Evolutionary conservation across 192 early-diverging fungal genomes (phyloP).

Genomic region (Linnemannia elongata): DNA sequence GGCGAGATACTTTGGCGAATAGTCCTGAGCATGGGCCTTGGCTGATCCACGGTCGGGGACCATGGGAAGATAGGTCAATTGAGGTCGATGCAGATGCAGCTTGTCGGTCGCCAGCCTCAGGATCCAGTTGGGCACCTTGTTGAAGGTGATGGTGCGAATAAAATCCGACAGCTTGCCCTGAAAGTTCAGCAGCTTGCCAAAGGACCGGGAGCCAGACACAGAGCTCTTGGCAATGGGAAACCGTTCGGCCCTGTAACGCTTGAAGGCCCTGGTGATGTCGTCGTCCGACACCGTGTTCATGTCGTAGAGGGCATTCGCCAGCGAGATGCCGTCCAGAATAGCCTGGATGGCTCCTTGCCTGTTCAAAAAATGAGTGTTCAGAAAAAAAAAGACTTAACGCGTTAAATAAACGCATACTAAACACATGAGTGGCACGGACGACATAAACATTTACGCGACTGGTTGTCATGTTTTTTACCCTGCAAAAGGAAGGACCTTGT

Average conservation of each 20-base stretch:
- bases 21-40: conserved; percentile 35
- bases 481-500: conserved; percentile 52
- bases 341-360: conserved; percentile 51
- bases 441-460: not conserved
- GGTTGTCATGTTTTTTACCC: conserved; percentile 24
- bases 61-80: conserved; percentile 45
- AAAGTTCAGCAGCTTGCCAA: conserved; percentile 30
- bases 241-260: conserved; percentile 28
- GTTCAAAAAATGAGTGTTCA: not conserved
- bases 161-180: conserved; percentile 35
- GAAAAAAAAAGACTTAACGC: not conserved
- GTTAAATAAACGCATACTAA: not conserved
- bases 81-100: conserved; percentile 47
- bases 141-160: conserved; percentile 39
- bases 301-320: conserved; percentile 50
- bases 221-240: conserved; percentile 19
- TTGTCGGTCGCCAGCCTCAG: conserved; percentile 32
- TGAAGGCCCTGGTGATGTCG: conserved; percentile 43
- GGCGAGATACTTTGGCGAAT: conserved; percentile 36
- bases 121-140: conserved; percentile 35
- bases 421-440: not conserved
- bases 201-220: conserved; percentile 24
- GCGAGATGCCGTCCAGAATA: conserved; percentile 33
- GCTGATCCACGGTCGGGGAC: conserved; percentile 36
- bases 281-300: conserved; percentile 33